A percentile compares a stretch with the other conserved stretches of the same genome.
phyloP scores from a whole-genome alignment of 2,329 filamentous ascomycete species.

The Neofusicoccum laricinum region DNA sequence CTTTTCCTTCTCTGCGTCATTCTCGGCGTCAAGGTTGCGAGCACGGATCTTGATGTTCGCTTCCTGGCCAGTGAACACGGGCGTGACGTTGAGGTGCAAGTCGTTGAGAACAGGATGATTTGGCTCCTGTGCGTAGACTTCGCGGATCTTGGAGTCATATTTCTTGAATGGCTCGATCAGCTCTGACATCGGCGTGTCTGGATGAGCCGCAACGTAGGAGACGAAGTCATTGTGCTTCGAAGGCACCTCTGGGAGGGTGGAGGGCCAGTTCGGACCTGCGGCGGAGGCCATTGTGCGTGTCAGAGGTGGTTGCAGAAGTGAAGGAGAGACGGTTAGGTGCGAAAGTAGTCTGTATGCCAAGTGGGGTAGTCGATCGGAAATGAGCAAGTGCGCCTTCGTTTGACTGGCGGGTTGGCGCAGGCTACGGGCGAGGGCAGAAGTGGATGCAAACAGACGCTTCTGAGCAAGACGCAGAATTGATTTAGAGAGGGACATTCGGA shows the following conservation, averaged over 20 bases:
- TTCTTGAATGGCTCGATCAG: conserved; percentile 65
- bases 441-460: background rate
- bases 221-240: conserved; percentile 42
- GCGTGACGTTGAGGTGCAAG: conserved; percentile 61
- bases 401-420: background rate
- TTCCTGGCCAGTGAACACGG: conserved; percentile 59
- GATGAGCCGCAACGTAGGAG: conserved; percentile 55
- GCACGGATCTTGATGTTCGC: conserved; percentile 60
- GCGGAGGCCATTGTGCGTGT: background rate
- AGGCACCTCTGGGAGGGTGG: conserved; percentile 35
- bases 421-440: background rate
- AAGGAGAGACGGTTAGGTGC: background rate
- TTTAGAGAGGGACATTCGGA: background rate
- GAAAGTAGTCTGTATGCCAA: background rate
- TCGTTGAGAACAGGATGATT: conserved; percentile 57
- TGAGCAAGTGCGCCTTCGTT: background rate
- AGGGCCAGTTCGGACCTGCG: background rate
- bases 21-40: conserved; percentile 57
- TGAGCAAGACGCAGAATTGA: background rate
- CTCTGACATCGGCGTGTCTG: conserved; percentile 53
- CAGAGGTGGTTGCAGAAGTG: background rate
- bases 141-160: conserved; percentile 65
- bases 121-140: conserved; percentile 67
- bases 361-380: background rate
- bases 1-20: conserved; percentile 56